phyloP scores from a whole-genome alignment of 805 yeast genomes.

The Candida xiaguanensis region DNA sequence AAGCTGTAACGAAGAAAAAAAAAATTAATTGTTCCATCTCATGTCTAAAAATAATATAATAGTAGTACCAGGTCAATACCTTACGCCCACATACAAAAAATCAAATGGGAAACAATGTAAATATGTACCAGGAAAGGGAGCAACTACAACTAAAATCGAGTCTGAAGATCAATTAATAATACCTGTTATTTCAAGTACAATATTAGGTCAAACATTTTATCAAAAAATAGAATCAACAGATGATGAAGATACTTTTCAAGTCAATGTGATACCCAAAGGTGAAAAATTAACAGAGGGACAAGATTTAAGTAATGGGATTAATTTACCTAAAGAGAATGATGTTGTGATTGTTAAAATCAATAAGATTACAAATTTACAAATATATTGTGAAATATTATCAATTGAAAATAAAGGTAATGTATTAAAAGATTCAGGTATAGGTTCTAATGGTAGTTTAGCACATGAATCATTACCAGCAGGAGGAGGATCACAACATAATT shows the following conservation, averaged over 20 bases:
- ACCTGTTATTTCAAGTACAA: conserved; percentile 52
- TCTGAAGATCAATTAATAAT: conserved; percentile 29
- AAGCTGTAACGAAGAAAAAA: background rate
- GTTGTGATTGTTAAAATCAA: conserved; percentile 73
- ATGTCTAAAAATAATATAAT: conserved; percentile 1
- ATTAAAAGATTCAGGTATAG: conserved; percentile 61
- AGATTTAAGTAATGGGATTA: conserved; percentile 22
- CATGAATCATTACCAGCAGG: conserved; percentile 41
- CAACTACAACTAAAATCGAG: conserved; percentile 46
- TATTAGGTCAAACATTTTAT: conserved; percentile 55
- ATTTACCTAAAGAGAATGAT: conserved; percentile 81
- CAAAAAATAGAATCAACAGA: conserved; percentile 18
- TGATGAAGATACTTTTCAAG: conserved; percentile 20
- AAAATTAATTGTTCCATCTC: background rate
- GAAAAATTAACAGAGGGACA: background rate
- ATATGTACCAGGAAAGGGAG: conserved; percentile 64
- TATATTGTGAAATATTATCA: conserved; percentile 66
- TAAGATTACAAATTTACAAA: conserved; percentile 64
- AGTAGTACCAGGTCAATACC: conserved; percentile 80
- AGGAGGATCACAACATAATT: conserved; percentile 42
- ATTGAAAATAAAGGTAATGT: conserved; percentile 60
- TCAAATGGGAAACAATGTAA: conserved; percentile 28
- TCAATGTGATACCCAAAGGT: conserved; percentile 26
- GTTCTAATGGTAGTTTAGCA: conserved; percentile 46
- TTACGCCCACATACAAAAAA: conserved; percentile 52